Base-by-base conservation (phyloP, 305 asterid species). In the Fraxinus angustifolia region DNA sequence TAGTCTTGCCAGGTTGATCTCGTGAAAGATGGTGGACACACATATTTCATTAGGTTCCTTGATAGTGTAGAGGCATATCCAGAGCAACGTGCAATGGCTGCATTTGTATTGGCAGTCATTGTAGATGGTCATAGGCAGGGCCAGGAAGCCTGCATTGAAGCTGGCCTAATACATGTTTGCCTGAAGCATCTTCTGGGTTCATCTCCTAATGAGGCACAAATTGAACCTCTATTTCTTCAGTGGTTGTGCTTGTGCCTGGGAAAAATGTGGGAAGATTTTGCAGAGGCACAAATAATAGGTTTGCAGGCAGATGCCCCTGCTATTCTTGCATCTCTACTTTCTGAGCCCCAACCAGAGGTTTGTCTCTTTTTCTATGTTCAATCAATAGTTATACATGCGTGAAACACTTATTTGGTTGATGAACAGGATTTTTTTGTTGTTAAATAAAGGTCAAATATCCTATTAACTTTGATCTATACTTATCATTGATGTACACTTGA, bases 1-100 rank as follows among this genome's bases (percentile, higher is more conserved):
- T 84, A 96, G 99, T 94, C 99, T 78, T 94, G 98, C 85, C 99
- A 96, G 96, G 97, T 93, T 81, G 99, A 96, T 90, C 97, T 96
- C 72, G 98, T 96, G 87, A 96, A 96, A 91, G 99, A 96, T 87
- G 92, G 91, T 45, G 99, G 99, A 28, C 98, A 96, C 79, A 79
- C 87, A 45, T 96, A 96, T 86, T 96, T 96, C 87, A 93, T 94
- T 83, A 90, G 89, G 88, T 96, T 96, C 87, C 96, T 96, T 11
- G 99, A 94, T 79, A 93, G 98, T 81, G 87, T 91, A 78, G 99
- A 96, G 83, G 99, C 98, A 77, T 94, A 90, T 73, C 99, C 99
- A 7, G 99, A 96, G 85, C 99, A 96, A 87, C 93, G 99, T 73
- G 98, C 99, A 71, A 96, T 96, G 99, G 98, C 99, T 90, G 99